Evolutionary conservation across 1,284 basidiomycete species (phyloP).

Genomic region (Blastosporella zonata): DNA sequence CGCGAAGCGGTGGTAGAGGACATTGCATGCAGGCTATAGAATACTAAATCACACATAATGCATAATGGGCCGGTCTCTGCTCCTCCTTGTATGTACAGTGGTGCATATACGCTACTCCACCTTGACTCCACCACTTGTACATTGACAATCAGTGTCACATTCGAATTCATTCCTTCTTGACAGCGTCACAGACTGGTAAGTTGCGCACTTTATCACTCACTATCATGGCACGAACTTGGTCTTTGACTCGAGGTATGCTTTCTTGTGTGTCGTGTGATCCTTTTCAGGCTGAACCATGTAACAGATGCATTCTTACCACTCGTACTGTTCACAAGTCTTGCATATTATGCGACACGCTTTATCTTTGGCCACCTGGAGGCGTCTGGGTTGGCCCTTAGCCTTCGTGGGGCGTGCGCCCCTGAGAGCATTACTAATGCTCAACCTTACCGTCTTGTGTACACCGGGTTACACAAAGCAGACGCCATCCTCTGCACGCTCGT

Average conservation of each 20-base stretch:
- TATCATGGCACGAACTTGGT: constrained; percentile 10
- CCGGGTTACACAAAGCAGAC: constrained; percentile 20
- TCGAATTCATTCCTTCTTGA: neutral
- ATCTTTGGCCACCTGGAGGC: constrained; percentile 33
- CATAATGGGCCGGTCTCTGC: neutral
- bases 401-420: constrained; percentile 31
- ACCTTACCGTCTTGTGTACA: constrained; percentile 25
- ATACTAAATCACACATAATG: too few species aligned
- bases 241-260: constrained; percentile 11
- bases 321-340: constrained; percentile 35
- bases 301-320: constrained; percentile 31
- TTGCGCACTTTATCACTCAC: neutral
- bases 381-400: constrained; percentile 27
- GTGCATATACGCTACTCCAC: neutral
- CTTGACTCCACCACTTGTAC: too few species aligned
- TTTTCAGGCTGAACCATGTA: neutral
- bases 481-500: constrained; percentile 25
- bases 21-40: too few species aligned
- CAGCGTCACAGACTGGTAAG: too few species aligned
- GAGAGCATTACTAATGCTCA: neutral
- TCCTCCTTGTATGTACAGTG: neutral
- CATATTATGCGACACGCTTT: constrained; percentile 31
- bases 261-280: neutral
- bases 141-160: neutral
- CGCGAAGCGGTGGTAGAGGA: too few species aligned